Percentiles rank a stretch among this genome's conserved stretches.
Conservation (phyloP, 305 asterid species). For the Andrographis paniculata region DNA sequence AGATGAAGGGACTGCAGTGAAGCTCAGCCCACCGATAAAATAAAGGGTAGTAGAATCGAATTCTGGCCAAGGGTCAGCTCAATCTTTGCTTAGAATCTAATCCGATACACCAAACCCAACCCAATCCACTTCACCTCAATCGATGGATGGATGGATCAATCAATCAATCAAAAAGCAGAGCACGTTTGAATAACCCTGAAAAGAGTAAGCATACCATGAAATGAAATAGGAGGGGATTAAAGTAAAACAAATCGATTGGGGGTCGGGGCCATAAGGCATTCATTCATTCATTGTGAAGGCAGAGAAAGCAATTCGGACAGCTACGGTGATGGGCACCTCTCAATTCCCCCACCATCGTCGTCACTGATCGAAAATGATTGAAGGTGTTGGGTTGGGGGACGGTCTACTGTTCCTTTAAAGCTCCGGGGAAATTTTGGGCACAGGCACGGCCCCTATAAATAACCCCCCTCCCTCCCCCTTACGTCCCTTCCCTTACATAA, state of each 20-base stretch:
- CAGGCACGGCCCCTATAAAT: slow-evolving; percentile 10
- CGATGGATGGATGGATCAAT: no score
- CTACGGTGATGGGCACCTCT: slow-evolving; percentile 33
- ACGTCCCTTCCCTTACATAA: slow-evolving; percentile 16
- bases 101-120: slow-evolving; percentile 33
- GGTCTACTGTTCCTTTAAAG: not conserved
- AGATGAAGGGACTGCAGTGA: no score
- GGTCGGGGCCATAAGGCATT: no score
- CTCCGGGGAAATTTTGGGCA: slow-evolving; percentile 8
- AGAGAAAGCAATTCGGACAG: slow-evolving; percentile 19
- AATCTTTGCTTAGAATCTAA: slow-evolving; percentile 50
- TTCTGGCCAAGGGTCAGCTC: slow-evolving; percentile 18
- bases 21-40: not conserved
- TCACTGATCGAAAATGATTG: slow-evolving; percentile 12
- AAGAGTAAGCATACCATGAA: slow-evolving; percentile 13
- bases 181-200: not conserved
- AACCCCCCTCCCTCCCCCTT: no score
- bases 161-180: slow-evolving; percentile 9
- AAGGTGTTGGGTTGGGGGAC: not conserved
- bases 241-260: no score
- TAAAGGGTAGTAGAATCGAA: not conserved
- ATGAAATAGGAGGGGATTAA: slow-evolving; percentile 10
- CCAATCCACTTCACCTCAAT: slow-evolving; percentile 46
- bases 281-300: no score
- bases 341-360: slow-evolving; percentile 33